Conservation (phyloP, 305 asterid species). For the Fraxinus xanthoxyloides region DNA sequence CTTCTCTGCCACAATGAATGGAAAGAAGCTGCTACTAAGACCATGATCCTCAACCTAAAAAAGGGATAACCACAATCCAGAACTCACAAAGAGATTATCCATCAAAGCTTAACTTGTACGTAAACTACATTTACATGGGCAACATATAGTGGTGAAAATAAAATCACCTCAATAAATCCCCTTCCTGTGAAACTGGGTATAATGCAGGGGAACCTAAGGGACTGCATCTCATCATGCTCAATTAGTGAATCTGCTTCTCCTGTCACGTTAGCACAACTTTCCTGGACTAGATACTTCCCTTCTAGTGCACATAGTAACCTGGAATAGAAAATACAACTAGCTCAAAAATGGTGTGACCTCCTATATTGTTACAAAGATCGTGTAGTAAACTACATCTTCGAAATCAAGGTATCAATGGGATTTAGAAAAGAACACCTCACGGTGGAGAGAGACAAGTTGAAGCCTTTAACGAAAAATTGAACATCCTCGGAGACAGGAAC, state of each 20-base stretch:
- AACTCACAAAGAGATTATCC: constrained; percentile 4
- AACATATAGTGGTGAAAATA: not conserved
- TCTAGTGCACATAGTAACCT: constrained; percentile 84
- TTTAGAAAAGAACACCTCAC: constrained; percentile 56
- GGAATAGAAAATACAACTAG: constrained; percentile 19
- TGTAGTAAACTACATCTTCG: constrained; percentile 1
- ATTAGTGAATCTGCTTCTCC: constrained; percentile 44
- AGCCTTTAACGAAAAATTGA: constrained; percentile 70
- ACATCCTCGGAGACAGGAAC: constrained; percentile 66
- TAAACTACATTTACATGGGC: not conserved
- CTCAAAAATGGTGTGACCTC: constrained; percentile 10
- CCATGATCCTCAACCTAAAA: constrained; percentile 85
- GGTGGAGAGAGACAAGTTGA: constrained; percentile 59
- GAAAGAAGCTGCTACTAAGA: constrained; percentile 91
- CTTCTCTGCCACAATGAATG: constrained; percentile 91
- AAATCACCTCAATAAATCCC: constrained; percentile 87
- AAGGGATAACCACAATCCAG: constrained; percentile 25
- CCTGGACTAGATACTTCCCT: constrained; percentile 73
- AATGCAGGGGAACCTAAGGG: constrained; percentile 62
- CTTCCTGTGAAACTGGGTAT: constrained; percentile 77
- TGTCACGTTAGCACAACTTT: constrained; percentile 53
- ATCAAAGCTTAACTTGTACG: not conserved
- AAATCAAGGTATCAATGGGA: constrained; percentile 15
- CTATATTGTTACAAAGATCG: not conserved
- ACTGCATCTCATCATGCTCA: constrained; percentile 56